Conservation (phyloP, 140 eudicot species). For the Bidens hawaiensis region DNA sequence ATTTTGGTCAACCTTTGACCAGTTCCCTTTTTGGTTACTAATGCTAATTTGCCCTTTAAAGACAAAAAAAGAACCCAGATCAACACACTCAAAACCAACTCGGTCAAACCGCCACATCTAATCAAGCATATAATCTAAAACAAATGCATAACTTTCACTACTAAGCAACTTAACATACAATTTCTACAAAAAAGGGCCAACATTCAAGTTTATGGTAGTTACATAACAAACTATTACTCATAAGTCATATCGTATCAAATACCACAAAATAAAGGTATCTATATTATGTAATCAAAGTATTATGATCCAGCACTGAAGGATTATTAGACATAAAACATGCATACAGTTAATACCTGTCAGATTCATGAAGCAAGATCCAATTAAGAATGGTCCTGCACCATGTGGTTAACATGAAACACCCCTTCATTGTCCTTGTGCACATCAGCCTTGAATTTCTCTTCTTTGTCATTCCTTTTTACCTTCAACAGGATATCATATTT, state of each 20-base stretch:
- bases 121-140: neutral
- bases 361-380: neutral
- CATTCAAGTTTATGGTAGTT: neutral
- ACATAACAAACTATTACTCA: neutral
- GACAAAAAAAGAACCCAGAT: neutral
- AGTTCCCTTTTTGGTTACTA: neutral
- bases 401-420: conserved; percentile 54
- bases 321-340: conserved; percentile 22
- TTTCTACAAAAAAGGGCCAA: neutral
- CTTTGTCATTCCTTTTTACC: conserved; percentile 66
- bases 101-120: neutral
- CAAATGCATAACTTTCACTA: neutral
- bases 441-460: conserved; percentile 77
- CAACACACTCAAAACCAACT: neutral
- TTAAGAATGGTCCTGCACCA: conserved; percentile 50
- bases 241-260: neutral
- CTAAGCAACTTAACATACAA: neutral
- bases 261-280: conserved; percentile 1
- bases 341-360: conserved; percentile 7
- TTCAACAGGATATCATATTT: conserved; percentile 66
- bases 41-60: neutral
- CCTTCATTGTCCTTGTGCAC: conserved; percentile 79
- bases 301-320: neutral
- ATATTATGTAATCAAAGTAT: neutral
- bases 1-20: too few relatives aligned